phyloP scores from a whole-genome alignment of 192 early-diverging fungal species.

The Rhizoclosmatium globosum region DNA sequence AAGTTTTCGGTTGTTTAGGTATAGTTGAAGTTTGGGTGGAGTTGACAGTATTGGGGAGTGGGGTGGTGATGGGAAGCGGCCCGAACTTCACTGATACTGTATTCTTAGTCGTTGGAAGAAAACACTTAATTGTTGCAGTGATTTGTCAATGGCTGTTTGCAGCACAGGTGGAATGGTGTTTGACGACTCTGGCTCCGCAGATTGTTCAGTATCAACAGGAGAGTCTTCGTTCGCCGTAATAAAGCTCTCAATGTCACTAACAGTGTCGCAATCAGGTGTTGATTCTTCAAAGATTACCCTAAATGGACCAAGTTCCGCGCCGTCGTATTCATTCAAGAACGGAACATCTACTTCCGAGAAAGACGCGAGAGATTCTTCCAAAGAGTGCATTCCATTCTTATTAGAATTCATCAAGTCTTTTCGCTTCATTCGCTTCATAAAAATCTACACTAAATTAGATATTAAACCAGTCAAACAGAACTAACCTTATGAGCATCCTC shows the following conservation, averaged over 20 bases:
- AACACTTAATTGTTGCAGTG: not conserved
- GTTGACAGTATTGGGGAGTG: not conserved
- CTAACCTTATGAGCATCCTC: not conserved
- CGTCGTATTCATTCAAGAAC: not conserved
- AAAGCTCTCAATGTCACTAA: not conserved
- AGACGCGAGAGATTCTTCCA: not conserved
- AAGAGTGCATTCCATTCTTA: not conserved
- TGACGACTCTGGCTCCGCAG: not conserved
- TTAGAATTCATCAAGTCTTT: not conserved
- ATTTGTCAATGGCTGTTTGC: not conserved
- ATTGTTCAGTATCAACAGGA: not conserved
- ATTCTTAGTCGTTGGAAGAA: not conserved
- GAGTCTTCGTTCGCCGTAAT: not conserved
- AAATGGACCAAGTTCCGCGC: not conserved
- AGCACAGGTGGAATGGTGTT: not conserved
- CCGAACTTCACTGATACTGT: not conserved
- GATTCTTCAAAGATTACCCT: not conserved
- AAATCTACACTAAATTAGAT: not conserved
- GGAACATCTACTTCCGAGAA: not conserved
- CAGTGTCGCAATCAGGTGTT: slow-evolving; percentile 1
- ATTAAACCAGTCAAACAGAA: not conserved
- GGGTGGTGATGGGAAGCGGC: not conserved
- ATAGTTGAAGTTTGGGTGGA: not conserved
- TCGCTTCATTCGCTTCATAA: not conserved
- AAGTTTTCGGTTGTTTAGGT: not conserved